Evolutionary conservation across 805 yeast species (phyloP).

Genomic region (Yarrowia sp.): DNA sequence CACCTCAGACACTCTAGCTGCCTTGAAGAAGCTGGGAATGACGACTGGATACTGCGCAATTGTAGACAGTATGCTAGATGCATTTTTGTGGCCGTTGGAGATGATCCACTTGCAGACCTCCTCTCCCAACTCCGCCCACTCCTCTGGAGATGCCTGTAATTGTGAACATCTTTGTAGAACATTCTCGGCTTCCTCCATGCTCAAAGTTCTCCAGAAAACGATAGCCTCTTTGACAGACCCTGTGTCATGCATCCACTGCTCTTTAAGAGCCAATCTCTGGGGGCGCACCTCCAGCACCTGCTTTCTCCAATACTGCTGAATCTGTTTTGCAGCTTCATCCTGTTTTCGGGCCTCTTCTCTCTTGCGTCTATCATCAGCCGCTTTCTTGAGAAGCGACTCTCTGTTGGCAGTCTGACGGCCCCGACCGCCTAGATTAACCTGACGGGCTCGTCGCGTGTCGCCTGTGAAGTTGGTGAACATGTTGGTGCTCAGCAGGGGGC

Average conservation of each 20-base stretch:
- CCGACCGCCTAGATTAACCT: constrained; percentile 61
- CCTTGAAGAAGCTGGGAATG: constrained; percentile 9
- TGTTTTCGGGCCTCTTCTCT: constrained; percentile 56
- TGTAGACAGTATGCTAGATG: neutral
- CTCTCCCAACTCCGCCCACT: neutral
- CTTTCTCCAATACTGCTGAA: constrained; percentile 44
- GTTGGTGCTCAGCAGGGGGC: neutral
- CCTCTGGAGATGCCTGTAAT: neutral
- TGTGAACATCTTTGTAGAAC: neutral
- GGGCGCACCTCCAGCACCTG: constrained; percentile 4
- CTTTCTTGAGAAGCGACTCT: constrained; percentile 52
- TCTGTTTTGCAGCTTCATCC: constrained; percentile 46
- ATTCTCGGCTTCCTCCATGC: neutral
- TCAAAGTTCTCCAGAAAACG: neutral
- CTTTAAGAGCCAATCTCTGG: neutral
- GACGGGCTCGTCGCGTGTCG: constrained; percentile 53
- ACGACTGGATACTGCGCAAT: neutral
- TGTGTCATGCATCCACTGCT: neutral
- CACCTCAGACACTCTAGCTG: neutral
- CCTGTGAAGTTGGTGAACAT: constrained; percentile 55
- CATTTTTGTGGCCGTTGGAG: neutral
- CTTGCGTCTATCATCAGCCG: constrained; percentile 61
- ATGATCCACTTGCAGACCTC: constrained; percentile 9
- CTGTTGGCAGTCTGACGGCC: constrained; percentile 38
- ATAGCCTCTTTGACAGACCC: neutral